A percentile compares a stretch with the other conserved stretches of the same genome.
phyloP scores from a whole-genome alignment of 1,139 yeast genomes.

The Magnusiomyces tetraspermus region DNA sequence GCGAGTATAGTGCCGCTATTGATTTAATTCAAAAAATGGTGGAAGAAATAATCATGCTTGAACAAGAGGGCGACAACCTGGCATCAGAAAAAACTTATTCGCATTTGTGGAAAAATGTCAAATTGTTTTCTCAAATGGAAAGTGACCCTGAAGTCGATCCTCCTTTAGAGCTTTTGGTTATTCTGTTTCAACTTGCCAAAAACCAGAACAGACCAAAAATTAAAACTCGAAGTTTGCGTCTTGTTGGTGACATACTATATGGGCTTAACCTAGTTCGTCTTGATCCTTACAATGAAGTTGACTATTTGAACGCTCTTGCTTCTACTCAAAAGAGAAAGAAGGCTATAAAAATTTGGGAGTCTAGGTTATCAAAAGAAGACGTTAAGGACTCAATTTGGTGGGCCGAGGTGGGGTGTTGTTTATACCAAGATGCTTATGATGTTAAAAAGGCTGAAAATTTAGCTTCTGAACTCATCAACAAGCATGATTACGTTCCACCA shows the following conservation, averaged over 20 bases:
- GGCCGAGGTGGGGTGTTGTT: slow-evolving; percentile 29
- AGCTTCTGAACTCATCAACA: slow-evolving; percentile 17
- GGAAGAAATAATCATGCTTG: slow-evolving; percentile 7
- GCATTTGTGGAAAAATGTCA: slow-evolving; percentile 11
- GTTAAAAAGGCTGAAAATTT: slow-evolving; percentile 21
- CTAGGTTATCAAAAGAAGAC: slow-evolving; percentile 24
- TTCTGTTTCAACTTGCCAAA: slow-evolving; percentile 14
- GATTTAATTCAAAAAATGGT: slow-evolving; percentile 8
- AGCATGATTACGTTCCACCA: slow-evolving; percentile 22
- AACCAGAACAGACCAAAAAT: slow-evolving; percentile 7
- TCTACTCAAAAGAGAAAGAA: slow-evolving; percentile 10
- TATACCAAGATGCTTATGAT: slow-evolving; percentile 24
- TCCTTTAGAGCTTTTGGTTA: slow-evolving; percentile 12
- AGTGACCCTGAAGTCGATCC: slow-evolving; percentile 8
- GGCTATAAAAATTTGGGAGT: slow-evolving; percentile 28
- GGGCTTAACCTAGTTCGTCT: slow-evolving; percentile 26
- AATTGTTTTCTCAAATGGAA: slow-evolving; percentile 8
- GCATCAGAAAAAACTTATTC: background rate
- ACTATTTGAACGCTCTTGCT: slow-evolving; percentile 28
- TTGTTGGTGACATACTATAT: slow-evolving; percentile 27
- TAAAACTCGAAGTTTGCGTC: slow-evolving; percentile 19
- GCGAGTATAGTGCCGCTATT: slow-evolving; percentile 10
- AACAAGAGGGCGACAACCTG: slow-evolving; percentile 2
- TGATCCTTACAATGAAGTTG: slow-evolving; percentile 33
- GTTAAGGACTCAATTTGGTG: slow-evolving; percentile 26